Base-by-base conservation (phyloP, 345 rosid species). In the Hirschfeldia incana region DNA sequence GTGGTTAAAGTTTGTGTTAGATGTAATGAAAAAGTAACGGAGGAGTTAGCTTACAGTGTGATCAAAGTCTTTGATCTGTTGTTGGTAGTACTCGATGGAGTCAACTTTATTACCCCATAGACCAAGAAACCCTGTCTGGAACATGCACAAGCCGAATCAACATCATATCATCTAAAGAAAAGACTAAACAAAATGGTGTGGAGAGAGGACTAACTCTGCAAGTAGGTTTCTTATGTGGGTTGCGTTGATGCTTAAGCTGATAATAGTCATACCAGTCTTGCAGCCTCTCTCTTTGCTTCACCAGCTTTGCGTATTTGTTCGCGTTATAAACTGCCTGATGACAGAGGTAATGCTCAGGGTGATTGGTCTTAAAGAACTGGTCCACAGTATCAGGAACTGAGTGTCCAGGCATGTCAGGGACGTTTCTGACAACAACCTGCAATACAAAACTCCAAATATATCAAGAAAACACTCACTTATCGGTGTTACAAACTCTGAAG, bases 251-350 rank as follows among this genome's bases (percentile, higher is more conserved):
- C 83, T 90, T 91, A 32, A 93, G 87, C 75, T 87, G 92, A 83
- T 93, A 82, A 70, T 90, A 93, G 82, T 93, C 99, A 75, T 88
- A 87, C 99, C 98, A 93, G 74, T 88, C 89, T 84, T 76, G 96
- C 61, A 95, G 85, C 83, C 90, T 90, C 39, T 86, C 88, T 78
- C 97, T 87, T 87, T 87, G 85, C 68, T 86, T 90, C 70, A 79
- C 98, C 72, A 93, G 83, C 79, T 85, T 88, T 60, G 92, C 90
- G 46, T 85, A 93, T 72, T 79, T 87, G 83, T 90, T 95, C 13
- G 97, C 98, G 39, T 93, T 85, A 76, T 93, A 95, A 64, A 93
- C 94, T 16, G 86, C 97, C 99, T 93, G 98, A 64, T 95, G 98
- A 85, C 90, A 87, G 42, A 93, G 98, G 81, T 93, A 95, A 71